These are phyloP conservation scores for Coemansia sp. DNA, from an alignment of 192 early-diverging fungal genomes.

Conservation along the genomic window DNA sequence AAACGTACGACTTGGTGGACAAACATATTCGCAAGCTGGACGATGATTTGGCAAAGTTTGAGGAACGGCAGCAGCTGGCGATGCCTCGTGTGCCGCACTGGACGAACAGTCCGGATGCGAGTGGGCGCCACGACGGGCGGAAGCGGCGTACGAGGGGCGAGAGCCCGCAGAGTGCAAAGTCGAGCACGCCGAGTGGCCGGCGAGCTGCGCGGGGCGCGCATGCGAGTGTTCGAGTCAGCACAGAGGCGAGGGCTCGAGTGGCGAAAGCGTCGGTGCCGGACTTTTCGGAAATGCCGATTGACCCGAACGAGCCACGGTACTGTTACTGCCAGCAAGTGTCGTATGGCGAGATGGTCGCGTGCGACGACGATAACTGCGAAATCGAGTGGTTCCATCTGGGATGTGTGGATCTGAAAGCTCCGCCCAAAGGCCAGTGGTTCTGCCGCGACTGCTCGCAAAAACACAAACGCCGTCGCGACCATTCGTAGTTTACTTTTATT, in stretches of 20 bases:
- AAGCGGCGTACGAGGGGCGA: constrained; percentile 3
- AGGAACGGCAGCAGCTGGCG: constrained; percentile 74
- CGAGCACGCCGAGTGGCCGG: constrained; percentile 4
- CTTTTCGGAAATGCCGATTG: constrained; percentile 73
- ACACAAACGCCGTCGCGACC: constrained; percentile 45
- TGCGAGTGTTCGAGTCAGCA: not conserved
- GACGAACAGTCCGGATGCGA: too few relatives aligned
- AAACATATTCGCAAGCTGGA: constrained; percentile 86
- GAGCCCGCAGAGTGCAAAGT: constrained; percentile 1
- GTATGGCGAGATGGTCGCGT: constrained; percentile 97
- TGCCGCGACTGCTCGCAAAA: constrained; percentile 73
- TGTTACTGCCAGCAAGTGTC: constrained; percentile 96
- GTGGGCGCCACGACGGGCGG: too few relatives aligned
- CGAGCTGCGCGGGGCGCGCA: not conserved
- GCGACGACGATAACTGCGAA: constrained; percentile 87
- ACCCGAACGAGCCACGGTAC: constrained; percentile 96
- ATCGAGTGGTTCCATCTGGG: constrained; percentile 98
- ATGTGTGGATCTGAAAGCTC: constrained; percentile 85
- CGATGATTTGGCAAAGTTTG: constrained; percentile 87
- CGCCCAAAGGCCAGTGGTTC: constrained; percentile 94
- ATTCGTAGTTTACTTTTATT: constrained; percentile 1
- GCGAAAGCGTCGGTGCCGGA: constrained; percentile 20
- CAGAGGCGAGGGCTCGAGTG: constrained; percentile 6
- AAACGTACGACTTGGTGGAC: constrained; percentile 94
- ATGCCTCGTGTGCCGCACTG: constrained; percentile 23